These are phyloP conservation scores for Boeremia exigua DNA, from an alignment of 2,329 filamentous ascomycete species.

Conservation along the genomic window DNA sequence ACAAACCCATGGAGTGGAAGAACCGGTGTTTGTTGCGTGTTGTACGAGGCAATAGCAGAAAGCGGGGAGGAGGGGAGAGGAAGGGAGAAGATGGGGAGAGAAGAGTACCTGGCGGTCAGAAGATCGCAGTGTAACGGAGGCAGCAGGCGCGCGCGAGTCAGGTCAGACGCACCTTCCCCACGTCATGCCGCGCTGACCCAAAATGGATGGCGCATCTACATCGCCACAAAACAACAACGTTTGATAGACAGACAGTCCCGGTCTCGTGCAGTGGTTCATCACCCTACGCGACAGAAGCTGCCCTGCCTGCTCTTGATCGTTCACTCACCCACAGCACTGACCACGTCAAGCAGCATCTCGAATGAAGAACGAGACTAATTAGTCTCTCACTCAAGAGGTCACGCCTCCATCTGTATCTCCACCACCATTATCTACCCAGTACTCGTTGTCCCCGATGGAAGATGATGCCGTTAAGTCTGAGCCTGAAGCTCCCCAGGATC, in stretches of 20 bases:
- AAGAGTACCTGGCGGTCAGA: constrained; percentile 12
- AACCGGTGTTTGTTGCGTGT: not conserved
- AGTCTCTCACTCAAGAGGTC: constrained; percentile 26
- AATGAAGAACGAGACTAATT: constrained; percentile 27
- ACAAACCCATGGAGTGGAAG: constrained; percentile 35
- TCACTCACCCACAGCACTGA: constrained; percentile 36
- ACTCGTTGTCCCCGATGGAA: constrained; percentile 29
- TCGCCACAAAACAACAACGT: not conserved
- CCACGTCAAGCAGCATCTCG: constrained; percentile 24
- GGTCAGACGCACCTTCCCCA: constrained; percentile 34
- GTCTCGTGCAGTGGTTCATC: not conserved
- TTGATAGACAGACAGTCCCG: not conserved
- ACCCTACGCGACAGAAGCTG: constrained; percentile 8
- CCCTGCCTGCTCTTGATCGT: constrained; percentile 15
- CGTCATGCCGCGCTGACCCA: constrained; percentile 32
- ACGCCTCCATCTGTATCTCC: constrained; percentile 24
- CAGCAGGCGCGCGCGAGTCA: constrained; percentile 18
- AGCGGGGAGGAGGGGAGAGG: not conserved
- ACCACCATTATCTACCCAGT: constrained; percentile 10
- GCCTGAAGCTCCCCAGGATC: constrained; percentile 16
- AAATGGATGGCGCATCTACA: constrained; percentile 20
- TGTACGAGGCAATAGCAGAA: not conserved
- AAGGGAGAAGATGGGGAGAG: not conserved
- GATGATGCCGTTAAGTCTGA: constrained; percentile 17
- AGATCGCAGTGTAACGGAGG: constrained; percentile 14